Conservation (phyloP, 2,329 filamentous ascomycete genomes). For the Trichoderma polysporum region DNA sequence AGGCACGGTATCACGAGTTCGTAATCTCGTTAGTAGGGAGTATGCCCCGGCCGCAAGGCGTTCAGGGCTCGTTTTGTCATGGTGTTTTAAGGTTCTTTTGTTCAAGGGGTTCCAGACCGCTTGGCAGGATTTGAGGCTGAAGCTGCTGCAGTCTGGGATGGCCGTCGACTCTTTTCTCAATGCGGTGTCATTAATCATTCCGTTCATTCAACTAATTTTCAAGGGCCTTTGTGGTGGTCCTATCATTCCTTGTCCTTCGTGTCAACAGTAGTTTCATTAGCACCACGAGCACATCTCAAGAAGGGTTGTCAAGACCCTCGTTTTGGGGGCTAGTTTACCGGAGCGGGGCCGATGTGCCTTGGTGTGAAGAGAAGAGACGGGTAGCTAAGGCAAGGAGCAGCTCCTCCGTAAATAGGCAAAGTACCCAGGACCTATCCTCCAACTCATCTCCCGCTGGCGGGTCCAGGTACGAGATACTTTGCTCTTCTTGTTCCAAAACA, state of each 20-base stretch:
- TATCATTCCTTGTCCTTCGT: not conserved
- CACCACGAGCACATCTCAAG: not conserved
- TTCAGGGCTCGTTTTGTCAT: not conserved
- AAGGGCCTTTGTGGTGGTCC: not conserved
- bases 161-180: not conserved
- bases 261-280: not conserved
- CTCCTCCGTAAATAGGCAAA: not conserved
- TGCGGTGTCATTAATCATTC: constrained; percentile 14
- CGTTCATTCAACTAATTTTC: not conserved
- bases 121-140: constrained; percentile 17
- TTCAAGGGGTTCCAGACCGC: constrained; percentile 7
- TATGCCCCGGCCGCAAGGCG: constrained; percentile 2
- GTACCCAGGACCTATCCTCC: not conserved
- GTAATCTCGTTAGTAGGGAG: constrained; percentile 1
- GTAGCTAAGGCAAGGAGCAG: not conserved
- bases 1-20: constrained; percentile 7
- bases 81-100: constrained; percentile 18
- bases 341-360: not conserved
- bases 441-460: not conserved
- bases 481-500: constrained; percentile 2
- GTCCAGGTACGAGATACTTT: not conserved
- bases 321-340: constrained; percentile 13
- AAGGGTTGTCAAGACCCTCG: constrained; percentile 1
- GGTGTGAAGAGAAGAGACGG: not conserved
- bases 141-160: not conserved